These are phyloP conservation scores for Coemansia aciculifera DNA, from an alignment of 192 early-diverging fungal species.

Conservation along the genomic window DNA sequence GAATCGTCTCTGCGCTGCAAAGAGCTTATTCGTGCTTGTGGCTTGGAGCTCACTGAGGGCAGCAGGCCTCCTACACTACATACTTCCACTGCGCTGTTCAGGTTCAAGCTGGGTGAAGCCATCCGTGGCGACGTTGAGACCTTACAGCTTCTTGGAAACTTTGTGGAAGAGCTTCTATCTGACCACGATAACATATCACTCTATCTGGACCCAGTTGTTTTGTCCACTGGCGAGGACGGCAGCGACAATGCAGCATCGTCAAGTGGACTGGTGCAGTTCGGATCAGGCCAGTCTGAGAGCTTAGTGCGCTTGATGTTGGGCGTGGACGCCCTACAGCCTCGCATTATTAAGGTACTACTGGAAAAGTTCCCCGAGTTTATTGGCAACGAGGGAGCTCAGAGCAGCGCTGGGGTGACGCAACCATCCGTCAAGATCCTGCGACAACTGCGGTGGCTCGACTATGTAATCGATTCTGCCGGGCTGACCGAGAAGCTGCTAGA, in stretches of 20 bases:
- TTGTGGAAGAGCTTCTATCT: conserved; percentile 32
- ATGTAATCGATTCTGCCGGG: conserved; percentile 62
- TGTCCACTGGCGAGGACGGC: not conserved
- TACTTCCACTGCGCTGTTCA: conserved; percentile 34
- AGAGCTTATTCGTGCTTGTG: conserved; percentile 25
- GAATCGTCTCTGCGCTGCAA: conserved; percentile 3
- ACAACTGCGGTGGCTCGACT: conserved; percentile 76
- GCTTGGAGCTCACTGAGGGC: conserved; percentile 20
- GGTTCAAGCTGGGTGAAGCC: conserved; percentile 27
- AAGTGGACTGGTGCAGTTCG: not conserved
- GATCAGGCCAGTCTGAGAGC: conserved; percentile 49
- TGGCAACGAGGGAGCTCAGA: conserved; percentile 42
- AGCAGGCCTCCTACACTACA: conserved; percentile 16
- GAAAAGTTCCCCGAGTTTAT: conserved; percentile 66
- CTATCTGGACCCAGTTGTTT: conserved; percentile 29
- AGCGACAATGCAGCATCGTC: not conserved
- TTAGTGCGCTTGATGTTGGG: conserved; percentile 62
- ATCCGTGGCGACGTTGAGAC: conserved; percentile 4
- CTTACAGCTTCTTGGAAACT: conserved; percentile 12
- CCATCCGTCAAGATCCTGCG: conserved; percentile 64
- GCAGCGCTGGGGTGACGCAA: conserved; percentile 36
- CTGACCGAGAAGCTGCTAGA: conserved; percentile 69
- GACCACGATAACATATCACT: conserved; percentile 28
- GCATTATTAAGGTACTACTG: conserved; percentile 55
- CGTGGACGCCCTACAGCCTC: conserved; percentile 62